Evolutionary conservation across 2,329 filamentous ascomycete species (phyloP).

Genomic region (Hypocrella siamensis): DNA sequence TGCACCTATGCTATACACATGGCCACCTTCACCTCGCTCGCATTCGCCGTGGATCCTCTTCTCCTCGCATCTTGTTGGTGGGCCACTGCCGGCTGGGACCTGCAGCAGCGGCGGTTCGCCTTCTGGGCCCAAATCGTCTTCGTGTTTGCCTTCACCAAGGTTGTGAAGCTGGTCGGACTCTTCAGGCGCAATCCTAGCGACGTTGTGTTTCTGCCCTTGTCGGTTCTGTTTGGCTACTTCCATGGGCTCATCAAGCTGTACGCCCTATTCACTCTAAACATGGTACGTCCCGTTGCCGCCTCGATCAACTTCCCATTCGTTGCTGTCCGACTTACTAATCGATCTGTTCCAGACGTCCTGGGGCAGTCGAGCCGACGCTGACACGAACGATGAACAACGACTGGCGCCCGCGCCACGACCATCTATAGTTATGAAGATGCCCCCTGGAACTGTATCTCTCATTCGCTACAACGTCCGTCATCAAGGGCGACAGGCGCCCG

Average conservation of each 20-base stretch:
- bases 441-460: constrained; percentile 25
- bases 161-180: constrained; percentile 77
- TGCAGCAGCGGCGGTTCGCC: constrained; percentile 31
- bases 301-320: too few species aligned
- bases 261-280: constrained; percentile 65
- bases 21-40: constrained; percentile 82
- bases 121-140: constrained; percentile 51
- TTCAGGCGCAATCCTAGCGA: constrained; percentile 76
- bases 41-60: constrained; percentile 61
- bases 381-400: constrained; percentile 62
- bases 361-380: constrained; percentile 86
- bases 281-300: constrained; percentile 55
- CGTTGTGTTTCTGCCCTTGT: constrained; percentile 65
- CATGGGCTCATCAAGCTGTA: constrained; percentile 88
- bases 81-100: constrained; percentile 47
- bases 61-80: constrained; percentile 55
- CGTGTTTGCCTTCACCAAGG: constrained; percentile 74
- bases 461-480: constrained; percentile 29
- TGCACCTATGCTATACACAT: constrained; percentile 86
- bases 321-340: constrained; percentile 2
- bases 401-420: constrained; percentile 35
- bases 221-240: constrained; percentile 80
- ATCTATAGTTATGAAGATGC: constrained; percentile 25
- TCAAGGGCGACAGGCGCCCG: constrained; percentile 18
- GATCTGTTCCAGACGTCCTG: constrained; percentile 58